Evolutionary conservation across 495 filamentous ascomycete genomes (phyloP), one percentile per base, ranked within the genome.

Genomic region (Penicillium manginii): DNA sequence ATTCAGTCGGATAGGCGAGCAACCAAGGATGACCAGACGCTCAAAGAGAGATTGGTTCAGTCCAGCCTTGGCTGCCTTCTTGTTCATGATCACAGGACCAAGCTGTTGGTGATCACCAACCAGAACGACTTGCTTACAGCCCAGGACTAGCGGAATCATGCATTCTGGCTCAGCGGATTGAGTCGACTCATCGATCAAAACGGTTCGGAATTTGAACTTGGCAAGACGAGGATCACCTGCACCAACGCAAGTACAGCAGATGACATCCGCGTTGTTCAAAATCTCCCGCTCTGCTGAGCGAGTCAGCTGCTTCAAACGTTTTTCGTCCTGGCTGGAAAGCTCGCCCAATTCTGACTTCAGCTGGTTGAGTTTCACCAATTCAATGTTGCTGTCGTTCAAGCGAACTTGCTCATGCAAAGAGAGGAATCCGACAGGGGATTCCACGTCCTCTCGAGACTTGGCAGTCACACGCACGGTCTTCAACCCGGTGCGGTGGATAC

Each of bases 21-120:
- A 90, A n/a, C 90, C 89, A 43, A 98, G 82, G 64, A 93, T 92
- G 65, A 99, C 94, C 37, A 99, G 82, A 66, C 94, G 91, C 74
- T 99, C 94, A 63, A 99, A 99, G 45, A 99, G 84, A 10, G 92
- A 97, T 74, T 98, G 96, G 73, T 98, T 97, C 22, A 99, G 78
- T 60, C 94, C 94, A 53, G 94, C 94, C 74, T 97, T 97, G 61
- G 94, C 94, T 3, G 94, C 94, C 74, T 97, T 98, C 84, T 99
- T 99, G 82, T 98, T 98, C 96, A 99, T 99, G 72, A 99, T 97
- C 65, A 99, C 94, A 9, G 94, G 94, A 0, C 94, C 94, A 57
- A 99, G 87, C 73, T 99, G 94, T 72, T 97, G 96, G 74, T 99
- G 96, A 76, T 99, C 94, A 57, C 94, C 94, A 49, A 99, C 94